Evolutionary conservation across 371 early-diverging fungal species (phyloP).

Genomic region (Syncephalastrum racemosum): DNA sequence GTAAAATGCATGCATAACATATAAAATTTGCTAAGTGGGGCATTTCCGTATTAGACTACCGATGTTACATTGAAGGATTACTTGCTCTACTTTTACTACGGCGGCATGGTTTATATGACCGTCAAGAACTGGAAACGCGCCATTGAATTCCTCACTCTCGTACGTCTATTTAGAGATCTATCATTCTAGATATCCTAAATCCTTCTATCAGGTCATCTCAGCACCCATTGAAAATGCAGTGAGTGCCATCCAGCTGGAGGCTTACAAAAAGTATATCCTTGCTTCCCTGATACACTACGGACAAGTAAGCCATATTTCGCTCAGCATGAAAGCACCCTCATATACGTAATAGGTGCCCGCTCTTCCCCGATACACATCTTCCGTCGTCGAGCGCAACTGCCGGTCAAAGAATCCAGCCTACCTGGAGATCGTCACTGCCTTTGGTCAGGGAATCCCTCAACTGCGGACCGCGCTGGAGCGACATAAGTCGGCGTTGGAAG

Average conservation of each 20-base stretch:
- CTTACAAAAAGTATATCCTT: constrained; percentile 71
- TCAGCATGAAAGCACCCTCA: not conserved
- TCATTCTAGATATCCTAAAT: not conserved
- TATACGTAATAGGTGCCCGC: constrained; percentile 25
- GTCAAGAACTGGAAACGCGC: constrained; percentile 69
- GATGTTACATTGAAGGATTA: constrained; percentile 53
- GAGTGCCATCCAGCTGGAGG: constrained; percentile 79
- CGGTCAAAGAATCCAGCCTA: constrained; percentile 52
- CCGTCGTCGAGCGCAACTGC: constrained; percentile 48
- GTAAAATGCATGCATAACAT: constrained; percentile 3
- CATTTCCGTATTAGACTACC: constrained; percentile 14
- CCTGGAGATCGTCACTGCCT: constrained; percentile 59
- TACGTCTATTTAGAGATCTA: constrained; percentile 9
- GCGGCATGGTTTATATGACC: constrained; percentile 70
- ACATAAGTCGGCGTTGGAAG: constrained; percentile 23
- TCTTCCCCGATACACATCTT: constrained; percentile 67
- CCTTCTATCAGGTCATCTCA: constrained; percentile 48
- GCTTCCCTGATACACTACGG: constrained; percentile 64
- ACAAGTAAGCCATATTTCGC: constrained; percentile 22
- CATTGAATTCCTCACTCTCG: constrained; percentile 60
- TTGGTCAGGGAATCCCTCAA: constrained; percentile 38
- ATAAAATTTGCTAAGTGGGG: too few species aligned
- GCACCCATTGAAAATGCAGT: constrained; percentile 58
- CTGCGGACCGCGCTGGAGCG: constrained; percentile 38
- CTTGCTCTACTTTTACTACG: constrained; percentile 79